Evolutionary conservation across 495 filamentous ascomycete genomes (phyloP), one percentile per base, ranked within the genome.

Genomic region (Apiosordaria backusii): DNA sequence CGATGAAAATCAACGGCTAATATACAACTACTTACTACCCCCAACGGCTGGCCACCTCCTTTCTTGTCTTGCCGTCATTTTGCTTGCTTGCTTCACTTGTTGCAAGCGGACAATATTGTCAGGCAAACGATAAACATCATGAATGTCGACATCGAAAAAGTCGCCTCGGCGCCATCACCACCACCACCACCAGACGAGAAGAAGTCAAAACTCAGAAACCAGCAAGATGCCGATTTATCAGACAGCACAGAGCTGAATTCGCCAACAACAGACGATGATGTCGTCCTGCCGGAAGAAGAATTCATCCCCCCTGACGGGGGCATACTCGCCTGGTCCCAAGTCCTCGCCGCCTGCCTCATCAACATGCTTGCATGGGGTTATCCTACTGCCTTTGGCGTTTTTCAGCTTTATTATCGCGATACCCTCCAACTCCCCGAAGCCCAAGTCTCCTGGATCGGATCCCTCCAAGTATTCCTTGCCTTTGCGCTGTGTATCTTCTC

Each of bases 401-500:
- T 76, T 45, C 80, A 83, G 71, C 76, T 80, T 9, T 75, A 82
- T 71, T 83, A 83, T 67, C 69, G 72, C n/a, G 74, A 80, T 67
- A 77, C 77, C 0, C 73, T 83, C 45, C 63, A 71, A 16, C 72
- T 82, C 2, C 77, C 81, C 16, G 68, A 78, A 7, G 65, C 77
- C 3, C 74, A 79, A 29, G 73, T 83, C 22, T 79, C 79, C 0
- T 83, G 80, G 81, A 81, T 82, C 60, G 81, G 81, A 21, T 82
- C 80, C 18, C 53, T 81, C 13, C 80, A 82, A 70, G 70, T 77
- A 53, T 82, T 82, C 60, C 71, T 83, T 7, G 77, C 77, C 62
- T 79, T 77, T 63, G 60, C 66, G 16, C 69, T 72, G 26, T 80
- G 80, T 69, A 75, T 71, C 18, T 50, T 78, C 60, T 79, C 80